These are phyloP conservation scores for Daldinia eschscholtzii DNA, from an alignment of 2,329 filamentous ascomycete genomes.

Conservation along the genomic window DNA sequence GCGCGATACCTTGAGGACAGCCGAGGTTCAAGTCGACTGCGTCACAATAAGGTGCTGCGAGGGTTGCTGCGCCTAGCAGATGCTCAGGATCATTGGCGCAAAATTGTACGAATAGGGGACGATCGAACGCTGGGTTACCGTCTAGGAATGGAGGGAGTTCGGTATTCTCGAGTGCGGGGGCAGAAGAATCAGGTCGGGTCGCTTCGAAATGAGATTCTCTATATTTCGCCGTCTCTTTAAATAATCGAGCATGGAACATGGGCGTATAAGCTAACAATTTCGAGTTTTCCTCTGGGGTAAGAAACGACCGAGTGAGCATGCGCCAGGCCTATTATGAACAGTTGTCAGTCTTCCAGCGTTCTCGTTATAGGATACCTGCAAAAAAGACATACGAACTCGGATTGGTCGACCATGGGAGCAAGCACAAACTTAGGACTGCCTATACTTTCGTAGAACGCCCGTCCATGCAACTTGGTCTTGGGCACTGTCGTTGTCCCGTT, in stretches of 20 bases:
- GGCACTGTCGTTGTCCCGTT: conserved; percentile 45
- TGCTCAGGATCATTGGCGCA: conserved; percentile 90
- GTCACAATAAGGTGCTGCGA: conserved; percentile 89
- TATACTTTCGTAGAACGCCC: conserved; percentile 94
- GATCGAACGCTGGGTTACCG: conserved; percentile 85
- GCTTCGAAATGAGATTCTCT: conserved; percentile 86
- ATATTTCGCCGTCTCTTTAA: conserved; percentile 80
- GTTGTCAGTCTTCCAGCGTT: conserved; percentile 24
- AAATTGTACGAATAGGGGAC: conserved; percentile 95
- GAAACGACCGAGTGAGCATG: conserved; percentile 93
- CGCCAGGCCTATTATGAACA: conserved; percentile 83
- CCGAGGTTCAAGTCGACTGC: conserved; percentile 96
- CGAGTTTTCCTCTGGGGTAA: conserved; percentile 73
- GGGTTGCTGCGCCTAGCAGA: conserved; percentile 80
- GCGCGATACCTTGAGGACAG: conserved; percentile 95
- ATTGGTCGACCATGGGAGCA: conserved; percentile 98
- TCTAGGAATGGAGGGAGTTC: conserved; percentile 74
- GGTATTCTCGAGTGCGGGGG: conserved; percentile 13
- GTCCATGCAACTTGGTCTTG: conserved; percentile 77
- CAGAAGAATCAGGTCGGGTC: conserved; percentile 53
- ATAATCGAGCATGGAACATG: conserved; percentile 95
- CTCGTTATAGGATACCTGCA: neutral
- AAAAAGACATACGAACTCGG: conserved; percentile 82
- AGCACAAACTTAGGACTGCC: conserved; percentile 91
- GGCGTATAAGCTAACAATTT: conserved; percentile 89